Percentiles rank a stretch among this genome's conserved stretches.
These are phyloP conservation scores for Solanum chiquidenum DNA, from an alignment of 257 asterid species.

Conservation along the genomic window DNA sequence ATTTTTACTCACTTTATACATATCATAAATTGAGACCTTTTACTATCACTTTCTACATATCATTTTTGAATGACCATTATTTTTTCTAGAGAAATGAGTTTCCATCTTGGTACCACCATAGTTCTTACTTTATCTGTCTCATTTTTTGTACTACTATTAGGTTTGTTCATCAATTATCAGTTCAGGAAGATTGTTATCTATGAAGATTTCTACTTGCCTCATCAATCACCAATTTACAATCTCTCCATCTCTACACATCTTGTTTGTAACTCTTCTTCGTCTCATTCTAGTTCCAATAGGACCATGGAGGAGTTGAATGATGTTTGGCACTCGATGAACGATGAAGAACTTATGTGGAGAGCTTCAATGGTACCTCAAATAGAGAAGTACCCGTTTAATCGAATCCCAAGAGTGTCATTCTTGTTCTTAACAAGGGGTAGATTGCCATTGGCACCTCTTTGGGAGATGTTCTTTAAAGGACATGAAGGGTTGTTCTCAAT, in stretches of 20 bases:
- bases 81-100: conserved; percentile 28
- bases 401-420: conserved; percentile 54
- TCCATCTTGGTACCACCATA: conserved; percentile 39
- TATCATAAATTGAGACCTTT: neutral
- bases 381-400: conserved; percentile 26
- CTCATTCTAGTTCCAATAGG: conserved; percentile 6
- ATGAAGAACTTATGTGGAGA: conserved; percentile 53
- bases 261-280: neutral
- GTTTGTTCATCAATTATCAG: conserved; percentile 42
- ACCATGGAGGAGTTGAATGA: neutral
- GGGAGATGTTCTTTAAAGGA: conserved; percentile 77
- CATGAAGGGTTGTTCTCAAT: conserved; percentile 53
- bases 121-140: conserved; percentile 32
- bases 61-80: neutral
- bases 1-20: neutral
- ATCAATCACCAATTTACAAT: conserved; percentile 21
- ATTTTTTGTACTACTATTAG: conserved; percentile 33
- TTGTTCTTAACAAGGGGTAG: conserved; percentile 59
- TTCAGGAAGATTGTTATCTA: conserved; percentile 30
- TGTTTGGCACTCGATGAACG: conserved; percentile 44
- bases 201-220: conserved; percentile 44
- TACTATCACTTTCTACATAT: neutral
- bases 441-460: conserved; percentile 50
- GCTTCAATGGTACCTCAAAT: conserved; percentile 59
- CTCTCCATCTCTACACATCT: conserved; percentile 7